phyloP scores from a whole-genome alignment of 2,329 filamentous ascomycete species.

The Neonectria magnoliae region DNA sequence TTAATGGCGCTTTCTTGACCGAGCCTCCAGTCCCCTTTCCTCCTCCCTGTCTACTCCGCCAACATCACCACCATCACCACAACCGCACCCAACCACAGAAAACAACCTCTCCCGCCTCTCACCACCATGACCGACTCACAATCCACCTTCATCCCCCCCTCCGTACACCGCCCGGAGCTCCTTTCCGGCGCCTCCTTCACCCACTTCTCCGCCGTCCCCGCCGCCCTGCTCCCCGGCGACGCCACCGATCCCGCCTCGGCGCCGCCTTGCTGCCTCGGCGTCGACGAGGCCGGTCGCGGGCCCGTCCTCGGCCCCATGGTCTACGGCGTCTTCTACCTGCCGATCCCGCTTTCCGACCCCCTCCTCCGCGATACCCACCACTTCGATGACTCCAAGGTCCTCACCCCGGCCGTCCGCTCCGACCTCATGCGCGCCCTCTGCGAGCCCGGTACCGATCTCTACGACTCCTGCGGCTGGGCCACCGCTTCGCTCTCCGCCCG shows the following conservation, averaged over 20 bases:
- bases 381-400: conserved; percentile 95
- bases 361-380: conserved; percentile 82
- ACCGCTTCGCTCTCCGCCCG: conserved; percentile 82
- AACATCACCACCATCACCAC: neutral
- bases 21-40: too few relatives aligned
- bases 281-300: conserved; percentile 93
- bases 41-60: neutral
- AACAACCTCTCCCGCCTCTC: neutral
- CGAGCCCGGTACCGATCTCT: conserved; percentile 63
- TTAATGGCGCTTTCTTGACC: neutral
- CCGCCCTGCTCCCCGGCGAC: conserved; percentile 62
- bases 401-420: conserved; percentile 82
- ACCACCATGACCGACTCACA: conserved; percentile 17
- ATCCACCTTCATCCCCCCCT: conserved; percentile 72
- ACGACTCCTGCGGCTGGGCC: conserved; percentile 80
- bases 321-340: conserved; percentile 79
- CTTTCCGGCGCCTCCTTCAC: conserved; percentile 74
- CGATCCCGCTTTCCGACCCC: conserved; percentile 73
- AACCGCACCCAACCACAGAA: conserved; percentile 5
- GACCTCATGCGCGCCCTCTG: conserved; percentile 77
- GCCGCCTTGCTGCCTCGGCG: conserved; percentile 76
- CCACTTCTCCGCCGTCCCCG: conserved; percentile 76
- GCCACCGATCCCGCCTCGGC: conserved; percentile 47
- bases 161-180: conserved; percentile 66
- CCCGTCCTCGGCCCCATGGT: conserved; percentile 89